A percentile compares a stretch with the other conserved stretches of the same genome.
These are phyloP conservation scores for Aspergillus kassunensis DNA, from an alignment of 495 filamentous ascomycete species.

Conservation along the genomic window DNA sequence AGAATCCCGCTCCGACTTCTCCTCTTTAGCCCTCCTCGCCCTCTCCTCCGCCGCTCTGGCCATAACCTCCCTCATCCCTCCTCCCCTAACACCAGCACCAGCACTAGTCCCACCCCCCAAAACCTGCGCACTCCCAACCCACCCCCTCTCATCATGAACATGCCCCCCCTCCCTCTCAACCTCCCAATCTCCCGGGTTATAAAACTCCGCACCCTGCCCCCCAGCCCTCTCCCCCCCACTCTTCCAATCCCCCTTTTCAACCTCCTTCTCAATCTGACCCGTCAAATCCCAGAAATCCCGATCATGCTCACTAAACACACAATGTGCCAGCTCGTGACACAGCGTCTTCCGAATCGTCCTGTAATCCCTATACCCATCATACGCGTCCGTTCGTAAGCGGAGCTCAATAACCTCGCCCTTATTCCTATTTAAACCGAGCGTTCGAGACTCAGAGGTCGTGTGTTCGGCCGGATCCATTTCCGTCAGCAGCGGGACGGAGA, in stretches of 20 bases:
- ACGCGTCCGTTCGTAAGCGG: constrained; percentile 82
- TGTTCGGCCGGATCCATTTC: constrained; percentile 91
- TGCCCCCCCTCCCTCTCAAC: constrained; percentile 45
- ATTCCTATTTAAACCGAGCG: constrained; percentile 85
- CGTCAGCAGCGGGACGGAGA: constrained; percentile 81
- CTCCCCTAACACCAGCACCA: constrained; percentile 25
- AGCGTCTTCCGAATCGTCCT: constrained; percentile 84
- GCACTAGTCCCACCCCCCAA: constrained; percentile 54
- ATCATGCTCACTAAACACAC: constrained; percentile 80
- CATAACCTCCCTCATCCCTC: constrained; percentile 64
- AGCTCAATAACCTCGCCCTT: constrained; percentile 88
- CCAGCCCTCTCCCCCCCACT: constrained; percentile 60
- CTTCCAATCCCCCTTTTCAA: constrained; percentile 72
- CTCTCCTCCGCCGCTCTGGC: constrained; percentile 74
- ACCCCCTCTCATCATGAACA: constrained; percentile 72
- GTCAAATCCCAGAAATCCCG: constrained; percentile 84
- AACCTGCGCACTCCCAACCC: constrained; percentile 84
- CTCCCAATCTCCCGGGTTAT: constrained; percentile 59
- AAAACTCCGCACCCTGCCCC: constrained; percentile 53
- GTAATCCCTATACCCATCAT: constrained; percentile 92
- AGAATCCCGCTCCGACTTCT: constrained; percentile 14
- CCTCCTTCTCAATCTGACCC: constrained; percentile 80
- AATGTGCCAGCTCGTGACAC: constrained; percentile 94
- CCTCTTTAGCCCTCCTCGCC: constrained; percentile 50
- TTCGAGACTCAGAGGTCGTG: constrained; percentile 75